Percentiles rank a stretch among this genome's conserved stretches.
These are phyloP conservation scores for Alternaria triticina DNA, from an alignment of 2,329 filamentous ascomycete species.

Conservation along the genomic window DNA sequence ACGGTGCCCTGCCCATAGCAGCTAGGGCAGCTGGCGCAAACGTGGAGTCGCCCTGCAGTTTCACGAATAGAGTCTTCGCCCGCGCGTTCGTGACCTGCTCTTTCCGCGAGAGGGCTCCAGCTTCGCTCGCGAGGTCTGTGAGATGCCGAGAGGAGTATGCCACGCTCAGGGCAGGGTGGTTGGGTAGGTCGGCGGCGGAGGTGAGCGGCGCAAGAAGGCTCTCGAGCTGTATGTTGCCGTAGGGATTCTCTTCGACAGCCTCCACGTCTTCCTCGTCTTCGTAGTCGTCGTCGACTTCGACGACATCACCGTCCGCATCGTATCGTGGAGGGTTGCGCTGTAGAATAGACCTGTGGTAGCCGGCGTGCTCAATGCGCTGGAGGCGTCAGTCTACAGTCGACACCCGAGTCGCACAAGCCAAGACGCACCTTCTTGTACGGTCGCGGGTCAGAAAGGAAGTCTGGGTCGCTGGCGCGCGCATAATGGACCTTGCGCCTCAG, in stretches of 20 bases:
- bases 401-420: conserved; percentile 3
- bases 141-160: conserved; percentile 78
- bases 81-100: conserved; percentile 76
- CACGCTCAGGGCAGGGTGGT: conserved; percentile 75
- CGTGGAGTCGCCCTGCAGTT: conserved; percentile 75
- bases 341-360: conserved; percentile 75
- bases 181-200: conserved; percentile 74
- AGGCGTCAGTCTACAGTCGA: conserved; percentile 23
- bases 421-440: conserved; percentile 72
- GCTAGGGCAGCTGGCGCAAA: conserved; percentile 65
- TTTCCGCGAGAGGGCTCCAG: conserved; percentile 73
- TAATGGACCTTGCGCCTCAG: conserved; percentile 77
- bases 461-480: conserved; percentile 72
- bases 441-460: conserved; percentile 64
- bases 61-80: conserved; percentile 75
- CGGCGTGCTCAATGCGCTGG: conserved; percentile 75
- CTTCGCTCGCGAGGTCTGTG: conserved; percentile 72
- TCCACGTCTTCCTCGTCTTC: conserved; percentile 68
- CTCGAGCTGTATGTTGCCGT: conserved; percentile 73
- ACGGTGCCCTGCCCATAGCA: conserved; percentile 51
- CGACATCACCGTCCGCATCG: conserved; percentile 79
- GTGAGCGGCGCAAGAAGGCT: conserved; percentile 77
- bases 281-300: conserved; percentile 75
- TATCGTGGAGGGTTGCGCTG: conserved; percentile 74
- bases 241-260: conserved; percentile 73